These are phyloP conservation scores for Metschnikowia gelsemii DNA, from an alignment of 805 yeast species.

Conservation along the genomic window DNA sequence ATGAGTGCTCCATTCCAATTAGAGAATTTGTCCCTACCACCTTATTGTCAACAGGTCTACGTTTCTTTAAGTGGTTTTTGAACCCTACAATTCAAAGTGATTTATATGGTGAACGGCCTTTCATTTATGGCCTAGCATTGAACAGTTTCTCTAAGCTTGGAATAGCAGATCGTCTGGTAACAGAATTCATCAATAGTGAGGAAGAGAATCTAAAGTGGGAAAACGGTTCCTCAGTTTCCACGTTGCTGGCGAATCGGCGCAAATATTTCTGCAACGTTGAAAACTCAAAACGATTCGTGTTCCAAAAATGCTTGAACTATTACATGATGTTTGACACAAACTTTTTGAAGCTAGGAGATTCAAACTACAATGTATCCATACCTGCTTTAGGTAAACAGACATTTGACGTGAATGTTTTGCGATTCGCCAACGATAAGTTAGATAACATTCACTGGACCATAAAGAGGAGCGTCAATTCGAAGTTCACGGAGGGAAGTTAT, in stretches of 20 bases:
- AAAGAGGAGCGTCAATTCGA: constrained; percentile 37
- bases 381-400: constrained; percentile 49
- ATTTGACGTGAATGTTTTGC: constrained; percentile 43
- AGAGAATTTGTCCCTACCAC: constrained; percentile 57
- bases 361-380: constrained; percentile 49
- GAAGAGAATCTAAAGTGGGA: constrained; percentile 29
- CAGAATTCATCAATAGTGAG: constrained; percentile 1
- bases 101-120: constrained; percentile 58
- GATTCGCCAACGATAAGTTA: constrained; percentile 44
- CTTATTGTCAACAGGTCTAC: constrained; percentile 47
- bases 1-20: constrained; percentile 62
- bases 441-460: constrained; percentile 48
- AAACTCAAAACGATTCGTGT: constrained; percentile 42
- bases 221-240: constrained; percentile 20
- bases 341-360: constrained; percentile 48
- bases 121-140: constrained; percentile 58
- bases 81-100: constrained; percentile 69
- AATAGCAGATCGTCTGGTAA: constrained; percentile 17
- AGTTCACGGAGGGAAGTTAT: constrained; percentile 30
- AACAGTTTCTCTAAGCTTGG: constrained; percentile 54
- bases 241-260: constrained; percentile 42
- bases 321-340: constrained; percentile 55
- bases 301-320: constrained; percentile 40
- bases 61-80: constrained; percentile 54
- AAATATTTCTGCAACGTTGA: constrained; percentile 41